Percentiles rank a stretch among this genome's conserved stretches.
Evolutionary conservation across 768 basidiomycete genomes (phyloP).

Genomic region (Tephrocybe rancida): DNA sequence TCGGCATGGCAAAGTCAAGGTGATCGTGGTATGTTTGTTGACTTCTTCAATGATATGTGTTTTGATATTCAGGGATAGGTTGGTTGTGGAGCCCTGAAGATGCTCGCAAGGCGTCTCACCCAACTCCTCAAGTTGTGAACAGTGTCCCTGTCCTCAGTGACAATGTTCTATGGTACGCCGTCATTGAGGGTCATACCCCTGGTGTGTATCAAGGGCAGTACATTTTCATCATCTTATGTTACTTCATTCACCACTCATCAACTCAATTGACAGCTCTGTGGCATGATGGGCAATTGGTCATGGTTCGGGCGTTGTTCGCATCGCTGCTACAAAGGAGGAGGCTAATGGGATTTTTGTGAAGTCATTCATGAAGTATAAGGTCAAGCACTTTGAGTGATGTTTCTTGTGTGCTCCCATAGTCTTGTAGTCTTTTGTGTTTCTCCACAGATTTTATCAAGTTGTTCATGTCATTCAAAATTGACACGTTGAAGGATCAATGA

Average conservation of each 20-base stretch:
- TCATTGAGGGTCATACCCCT: not conserved
- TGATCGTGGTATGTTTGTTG: too few relatives aligned
- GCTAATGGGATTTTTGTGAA: not conserved
- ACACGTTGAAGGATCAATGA: too few relatives aligned
- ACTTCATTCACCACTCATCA: not conserved
- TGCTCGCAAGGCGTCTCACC: not conserved
- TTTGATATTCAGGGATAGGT: too few relatives aligned
- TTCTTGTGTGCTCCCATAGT: too few relatives aligned
- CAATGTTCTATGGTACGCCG: not conserved
- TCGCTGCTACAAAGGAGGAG: not conserved
- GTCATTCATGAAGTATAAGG: not conserved
- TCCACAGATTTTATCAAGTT: too few relatives aligned
- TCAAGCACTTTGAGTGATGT: not conserved
- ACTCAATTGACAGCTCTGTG: not conserved
- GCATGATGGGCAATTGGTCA: not conserved
- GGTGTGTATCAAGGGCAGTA: conserved; percentile 1
- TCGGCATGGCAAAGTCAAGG: too few relatives aligned
- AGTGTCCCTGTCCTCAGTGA: not conserved
- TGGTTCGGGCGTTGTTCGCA: not conserved
- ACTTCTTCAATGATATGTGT: too few relatives aligned
- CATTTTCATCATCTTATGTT: not conserved
- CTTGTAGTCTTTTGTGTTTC: too few relatives aligned
- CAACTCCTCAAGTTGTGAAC: not conserved
- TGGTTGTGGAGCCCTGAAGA: not conserved
- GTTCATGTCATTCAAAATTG: too few relatives aligned